Base-by-base conservation (phyloP, 75 land plant genomes). In the Selaginella moellendorffii region DNA sequence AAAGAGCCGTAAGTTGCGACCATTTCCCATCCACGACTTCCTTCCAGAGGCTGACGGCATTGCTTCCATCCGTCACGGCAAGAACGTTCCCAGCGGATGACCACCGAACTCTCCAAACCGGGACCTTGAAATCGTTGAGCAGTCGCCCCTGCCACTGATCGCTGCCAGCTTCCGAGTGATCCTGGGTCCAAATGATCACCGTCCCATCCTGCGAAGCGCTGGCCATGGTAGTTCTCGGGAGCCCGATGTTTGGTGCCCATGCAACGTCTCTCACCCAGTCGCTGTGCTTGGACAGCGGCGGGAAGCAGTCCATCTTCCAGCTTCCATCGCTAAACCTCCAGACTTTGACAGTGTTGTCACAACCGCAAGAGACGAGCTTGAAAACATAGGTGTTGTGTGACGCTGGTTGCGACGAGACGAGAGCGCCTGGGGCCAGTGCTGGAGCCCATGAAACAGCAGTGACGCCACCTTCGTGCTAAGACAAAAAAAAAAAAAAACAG, bases 141-240 rank as follows among this genome's bases (percentile, higher is more conserved):
- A 56, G 24, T 56, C n/a, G 5, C 8, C 59, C 59, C 9, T 56
- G 25, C 59, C 59, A 56, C 8, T 56, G 59, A 21, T 56, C 59
- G 21, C 59, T n/a, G 2, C n/a, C 59, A 2, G 8, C 24, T n/a
- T n/a, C n/a, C n/a, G n/a, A n/a, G n/a, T n/a, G n/a, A 25, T 24
- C 59, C 59, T 56, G 59, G n/a, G 59, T 56, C 24, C 24, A 56
- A 9, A 56, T 56, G 9, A 56, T n/a, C 21, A 56, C 24, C n/a
- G 59, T 56, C 24, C 59, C 59, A 56, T 56, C 59, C 24, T 56
- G 59, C 5, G 59, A 56, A 8, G 59, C 59, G n/a, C 59, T 56
- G 5, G 59, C 59, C 21, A 56, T 56, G 19, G 59, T 56, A 25
- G 19, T 56, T n/a, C n/a, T 56, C 9, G 59, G 59, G n/a, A 56